Evolutionary conservation across 2,329 filamentous ascomycete species (phyloP).

Genomic region (Corinectria fuckeliana): DNA sequence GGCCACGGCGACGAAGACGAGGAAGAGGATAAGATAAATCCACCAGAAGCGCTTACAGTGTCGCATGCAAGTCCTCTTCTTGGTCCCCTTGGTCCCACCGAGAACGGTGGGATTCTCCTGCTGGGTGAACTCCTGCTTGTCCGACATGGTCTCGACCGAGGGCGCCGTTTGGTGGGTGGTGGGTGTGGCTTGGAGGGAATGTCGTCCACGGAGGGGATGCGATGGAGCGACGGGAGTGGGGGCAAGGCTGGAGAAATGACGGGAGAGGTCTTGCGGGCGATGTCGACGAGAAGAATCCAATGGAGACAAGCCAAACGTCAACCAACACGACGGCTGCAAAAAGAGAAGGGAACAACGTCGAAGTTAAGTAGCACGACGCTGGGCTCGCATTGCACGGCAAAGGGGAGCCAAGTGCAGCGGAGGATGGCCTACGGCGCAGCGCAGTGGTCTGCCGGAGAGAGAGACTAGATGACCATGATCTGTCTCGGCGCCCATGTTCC

Average conservation of each 20-base stretch:
- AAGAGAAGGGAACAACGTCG: constrained; percentile 19
- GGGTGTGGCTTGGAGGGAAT: background rate
- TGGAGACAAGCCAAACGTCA: constrained; percentile 23
- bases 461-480: constrained; percentile 36
- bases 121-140: constrained; percentile 46
- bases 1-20: constrained; percentile 58
- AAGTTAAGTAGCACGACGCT: constrained; percentile 33
- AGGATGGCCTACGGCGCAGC: constrained; percentile 20
- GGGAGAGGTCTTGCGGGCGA: constrained; percentile 8
- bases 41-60: constrained; percentile 68
- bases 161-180: background rate
- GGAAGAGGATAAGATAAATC: constrained; percentile 60
- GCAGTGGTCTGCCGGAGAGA: constrained; percentile 14
- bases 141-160: constrained; percentile 42
- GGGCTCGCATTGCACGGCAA: background rate
- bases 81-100: constrained; percentile 39
- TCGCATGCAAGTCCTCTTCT: constrained; percentile 49
- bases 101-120: constrained; percentile 42
- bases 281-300: constrained; percentile 13
- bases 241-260: background rate
- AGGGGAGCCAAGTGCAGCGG: constrained; percentile 11
- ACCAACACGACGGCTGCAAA: constrained; percentile 5
- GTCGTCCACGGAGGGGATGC: background rate
- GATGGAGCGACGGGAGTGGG: background rate
- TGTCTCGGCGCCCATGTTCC: constrained; percentile 28